phyloP scores from a whole-genome alignment of 1,139 yeast genomes.

The Suhomyces terraborum region DNA sequence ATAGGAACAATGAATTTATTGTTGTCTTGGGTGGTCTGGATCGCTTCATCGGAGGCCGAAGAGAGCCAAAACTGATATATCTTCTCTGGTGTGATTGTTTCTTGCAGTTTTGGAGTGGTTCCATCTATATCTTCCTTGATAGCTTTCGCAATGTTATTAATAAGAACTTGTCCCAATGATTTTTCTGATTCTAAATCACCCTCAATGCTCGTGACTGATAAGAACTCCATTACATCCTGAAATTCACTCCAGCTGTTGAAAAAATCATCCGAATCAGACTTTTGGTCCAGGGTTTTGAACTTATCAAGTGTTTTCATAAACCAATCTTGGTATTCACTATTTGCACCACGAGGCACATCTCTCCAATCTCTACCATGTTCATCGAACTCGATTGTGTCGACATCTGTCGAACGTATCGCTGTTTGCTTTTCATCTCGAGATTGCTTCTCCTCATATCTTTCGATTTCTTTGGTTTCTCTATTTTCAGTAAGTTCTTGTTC shows the following conservation, averaged over 20 bases:
- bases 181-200: conserved; percentile 31
- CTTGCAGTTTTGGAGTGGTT: conserved; percentile 14
- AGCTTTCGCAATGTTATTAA: conserved; percentile 54
- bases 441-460: neutral
- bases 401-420: conserved; percentile 35
- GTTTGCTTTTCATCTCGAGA: conserved; percentile 21
- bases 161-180: conserved; percentile 41
- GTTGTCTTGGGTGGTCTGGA: conserved; percentile 28
- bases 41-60: conserved; percentile 31
- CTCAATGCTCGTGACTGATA: conserved; percentile 29
- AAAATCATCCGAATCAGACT: conserved; percentile 30
- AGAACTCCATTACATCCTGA: conserved; percentile 30
- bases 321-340: conserved; percentile 29
- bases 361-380: conserved; percentile 68
- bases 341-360: conserved; percentile 63
- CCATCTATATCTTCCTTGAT: conserved; percentile 37
- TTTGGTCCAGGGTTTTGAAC: conserved; percentile 22
- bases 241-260: conserved; percentile 36
- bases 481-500: neutral
- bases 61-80: conserved; percentile 49
- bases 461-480: neutral
- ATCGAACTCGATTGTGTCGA: conserved; percentile 48
- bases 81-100: conserved; percentile 47
- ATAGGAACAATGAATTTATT: conserved; percentile 38
- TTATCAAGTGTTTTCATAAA: conserved; percentile 23